Evolutionary conservation across 352 stramenopile genomes (phyloP).

Genomic region (Phytophthora multivora): DNA sequence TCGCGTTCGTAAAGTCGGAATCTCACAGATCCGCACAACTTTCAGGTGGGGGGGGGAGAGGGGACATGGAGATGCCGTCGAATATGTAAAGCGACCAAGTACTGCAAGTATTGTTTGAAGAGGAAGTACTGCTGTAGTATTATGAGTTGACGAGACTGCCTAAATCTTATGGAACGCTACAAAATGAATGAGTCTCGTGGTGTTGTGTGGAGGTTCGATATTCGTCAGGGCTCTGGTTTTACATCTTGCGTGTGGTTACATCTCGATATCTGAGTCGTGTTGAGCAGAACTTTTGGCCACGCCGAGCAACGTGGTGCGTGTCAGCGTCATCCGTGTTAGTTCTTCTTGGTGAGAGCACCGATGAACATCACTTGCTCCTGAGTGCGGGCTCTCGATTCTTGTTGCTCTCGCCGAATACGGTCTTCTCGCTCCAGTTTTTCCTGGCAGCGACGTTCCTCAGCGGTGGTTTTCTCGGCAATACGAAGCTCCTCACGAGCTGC

Average conservation of each 20-base stretch:
- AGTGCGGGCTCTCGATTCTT: not conserved
- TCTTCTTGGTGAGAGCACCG: not conserved
- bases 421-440: slow-evolving; percentile 3
- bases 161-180: not conserved
- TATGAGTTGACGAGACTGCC: too few species aligned
- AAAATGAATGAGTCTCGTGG: not conserved
- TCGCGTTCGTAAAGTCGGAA: too few species aligned
- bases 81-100: too few species aligned
- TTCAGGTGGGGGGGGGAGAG: too few species aligned
- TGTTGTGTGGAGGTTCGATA: not conserved
- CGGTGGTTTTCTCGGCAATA: not conserved
- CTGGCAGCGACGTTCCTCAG: slow-evolving; percentile 1
- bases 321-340: not conserved
- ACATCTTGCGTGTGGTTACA: not conserved
- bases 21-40: not conserved
- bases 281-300: not conserved
- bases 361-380: not conserved
- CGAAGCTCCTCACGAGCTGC: not conserved
- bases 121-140: too few species aligned
- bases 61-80: slow-evolving; percentile 1
- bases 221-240: not conserved
- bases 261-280: not conserved
- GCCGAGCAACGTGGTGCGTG: too few species aligned
- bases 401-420: not conserved
- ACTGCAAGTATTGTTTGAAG: too few species aligned